Evolutionary conservation across 2,329 filamentous ascomycete genomes (phyloP).

Genomic region (Trichoderma sp.): DNA sequence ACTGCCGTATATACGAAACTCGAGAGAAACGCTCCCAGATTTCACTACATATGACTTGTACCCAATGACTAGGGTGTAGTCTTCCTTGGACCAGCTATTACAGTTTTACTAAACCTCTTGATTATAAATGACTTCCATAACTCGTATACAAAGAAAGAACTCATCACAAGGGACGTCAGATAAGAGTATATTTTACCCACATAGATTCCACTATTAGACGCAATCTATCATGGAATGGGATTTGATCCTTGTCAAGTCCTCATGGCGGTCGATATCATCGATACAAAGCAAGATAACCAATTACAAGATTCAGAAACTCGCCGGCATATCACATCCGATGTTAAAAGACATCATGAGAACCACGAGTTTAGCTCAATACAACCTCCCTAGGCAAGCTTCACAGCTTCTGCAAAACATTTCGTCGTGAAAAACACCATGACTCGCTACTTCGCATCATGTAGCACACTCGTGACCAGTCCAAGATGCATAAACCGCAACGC

Average conservation of each 20-base stretch:
- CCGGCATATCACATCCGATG: background rate
- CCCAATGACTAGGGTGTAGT: no score
- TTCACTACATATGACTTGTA: no score
- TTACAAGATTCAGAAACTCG: background rate
- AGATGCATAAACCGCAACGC: background rate
- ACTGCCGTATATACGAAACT: background rate
- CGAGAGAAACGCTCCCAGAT: no score
- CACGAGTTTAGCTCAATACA: background rate
- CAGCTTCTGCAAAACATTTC: background rate
- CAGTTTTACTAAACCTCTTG: no score
- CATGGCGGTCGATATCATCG: background rate
- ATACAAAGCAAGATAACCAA: background rate
- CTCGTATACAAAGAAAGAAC: background rate
- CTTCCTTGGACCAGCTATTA: no score
- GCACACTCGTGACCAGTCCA: background rate
- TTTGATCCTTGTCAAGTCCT: background rate
- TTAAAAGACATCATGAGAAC: background rate
- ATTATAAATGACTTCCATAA: no score
- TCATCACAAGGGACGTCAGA: background rate
- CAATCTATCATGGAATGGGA: background rate
- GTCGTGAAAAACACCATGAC: background rate
- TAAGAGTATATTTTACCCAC: background rate
- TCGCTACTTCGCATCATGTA: conserved; percentile 1
- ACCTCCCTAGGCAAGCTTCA: background rate
- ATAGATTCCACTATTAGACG: background rate